Evolutionary conservation across 148 eudicot species (phyloP).

Genomic region (Nepenthes mirabilis): DNA sequence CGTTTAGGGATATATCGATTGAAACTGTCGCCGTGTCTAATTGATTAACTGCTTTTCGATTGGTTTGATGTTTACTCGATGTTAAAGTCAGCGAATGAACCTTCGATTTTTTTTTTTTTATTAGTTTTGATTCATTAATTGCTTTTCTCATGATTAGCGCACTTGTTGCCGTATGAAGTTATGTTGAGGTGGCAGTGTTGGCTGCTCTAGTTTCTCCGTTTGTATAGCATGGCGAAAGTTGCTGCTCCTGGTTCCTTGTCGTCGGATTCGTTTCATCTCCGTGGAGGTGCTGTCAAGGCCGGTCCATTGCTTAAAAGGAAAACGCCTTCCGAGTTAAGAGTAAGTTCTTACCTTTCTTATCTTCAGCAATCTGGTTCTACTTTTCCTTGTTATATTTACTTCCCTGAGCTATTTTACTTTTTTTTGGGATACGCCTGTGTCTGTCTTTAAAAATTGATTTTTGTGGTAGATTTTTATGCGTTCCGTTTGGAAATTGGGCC

Average conservation of each 20-base stretch:
- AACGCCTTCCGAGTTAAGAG: constrained; percentile 85
- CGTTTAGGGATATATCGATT: constrained; percentile 12
- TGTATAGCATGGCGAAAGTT: constrained; percentile 53
- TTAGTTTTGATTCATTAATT: background rate
- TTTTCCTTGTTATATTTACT: background rate
- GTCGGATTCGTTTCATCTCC: constrained; percentile 29
- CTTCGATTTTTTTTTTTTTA: background rate
- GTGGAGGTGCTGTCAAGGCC: constrained; percentile 28
- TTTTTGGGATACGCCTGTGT: too few relatives aligned
- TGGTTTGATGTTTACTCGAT: background rate
- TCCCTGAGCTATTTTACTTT: too few relatives aligned
- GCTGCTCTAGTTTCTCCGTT: background rate
- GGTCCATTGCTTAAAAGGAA: constrained; percentile 46
- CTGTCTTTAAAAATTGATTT: too few relatives aligned
- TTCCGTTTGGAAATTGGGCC: too few relatives aligned
- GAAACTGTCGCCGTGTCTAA: background rate
- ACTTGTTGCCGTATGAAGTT: background rate
- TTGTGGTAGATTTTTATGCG: too few relatives aligned
- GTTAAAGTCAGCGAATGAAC: too few relatives aligned
- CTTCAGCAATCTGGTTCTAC: background rate
- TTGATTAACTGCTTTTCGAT: background rate
- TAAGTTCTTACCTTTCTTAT: constrained; percentile 9
- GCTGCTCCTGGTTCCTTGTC: constrained; percentile 39
- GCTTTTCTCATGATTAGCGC: too few relatives aligned
- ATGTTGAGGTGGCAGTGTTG: background rate